phyloP scores from a whole-genome alignment of 441 rosid species.

The Melastoma candidum region DNA sequence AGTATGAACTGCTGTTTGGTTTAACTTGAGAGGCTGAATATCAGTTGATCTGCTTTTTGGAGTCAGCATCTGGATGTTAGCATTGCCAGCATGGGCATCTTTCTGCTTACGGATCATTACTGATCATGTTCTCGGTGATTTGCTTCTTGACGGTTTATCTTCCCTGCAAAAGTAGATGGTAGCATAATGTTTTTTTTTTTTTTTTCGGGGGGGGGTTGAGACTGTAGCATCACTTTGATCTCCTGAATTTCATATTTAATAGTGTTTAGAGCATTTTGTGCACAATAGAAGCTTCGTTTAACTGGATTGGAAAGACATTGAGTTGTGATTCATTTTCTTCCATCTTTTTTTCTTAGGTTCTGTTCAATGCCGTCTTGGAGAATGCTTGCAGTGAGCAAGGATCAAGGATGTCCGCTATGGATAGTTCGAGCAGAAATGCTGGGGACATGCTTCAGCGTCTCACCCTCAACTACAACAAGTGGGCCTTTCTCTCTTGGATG shows the following conservation, averaged over 20 bases:
- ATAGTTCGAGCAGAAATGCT: constrained; percentile 95
- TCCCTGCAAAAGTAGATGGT: too few relatives aligned
- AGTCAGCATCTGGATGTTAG: too few relatives aligned
- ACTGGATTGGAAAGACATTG: neutral
- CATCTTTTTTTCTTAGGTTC: constrained; percentile 25
- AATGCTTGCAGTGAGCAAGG: constrained; percentile 96
- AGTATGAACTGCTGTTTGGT: constrained; percentile 19
- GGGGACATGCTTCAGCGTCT: constrained; percentile 97
- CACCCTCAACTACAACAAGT: constrained; percentile 89
- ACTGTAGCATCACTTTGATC: too few relatives aligned
- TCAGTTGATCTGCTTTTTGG: too few relatives aligned
- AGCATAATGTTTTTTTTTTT: too few relatives aligned
- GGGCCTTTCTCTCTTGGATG: constrained; percentile 10
- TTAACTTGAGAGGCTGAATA: too few relatives aligned
- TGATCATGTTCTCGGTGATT: too few relatives aligned
- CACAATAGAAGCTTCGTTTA: neutral
- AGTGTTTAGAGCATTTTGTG: neutral
- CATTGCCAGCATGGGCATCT: too few relatives aligned
- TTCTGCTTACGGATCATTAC: too few relatives aligned
- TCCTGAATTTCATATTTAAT: too few relatives aligned
- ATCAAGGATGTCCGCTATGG: constrained; percentile 99
- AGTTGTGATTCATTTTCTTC: neutral
- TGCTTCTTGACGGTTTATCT: too few relatives aligned
- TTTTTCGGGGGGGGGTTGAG: too few relatives aligned
- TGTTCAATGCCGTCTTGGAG: constrained; percentile 86